Conservation (phyloP, 805 yeast species). For the Zygoascus biomembranicola region DNA sequence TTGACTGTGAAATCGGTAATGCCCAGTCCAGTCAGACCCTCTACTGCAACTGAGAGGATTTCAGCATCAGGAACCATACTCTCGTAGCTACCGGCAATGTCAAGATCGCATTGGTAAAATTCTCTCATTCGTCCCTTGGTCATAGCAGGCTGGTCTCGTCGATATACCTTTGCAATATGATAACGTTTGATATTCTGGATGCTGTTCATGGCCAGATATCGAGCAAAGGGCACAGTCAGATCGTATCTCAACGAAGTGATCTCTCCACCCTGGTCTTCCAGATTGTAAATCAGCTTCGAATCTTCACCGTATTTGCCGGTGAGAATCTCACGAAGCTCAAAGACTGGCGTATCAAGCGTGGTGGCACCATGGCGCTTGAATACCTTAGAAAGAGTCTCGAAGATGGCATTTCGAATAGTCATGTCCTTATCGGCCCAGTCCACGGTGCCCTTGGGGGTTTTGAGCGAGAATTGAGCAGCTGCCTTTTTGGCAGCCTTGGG, state of each 20-base stretch:
- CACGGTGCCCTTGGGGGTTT: conserved; percentile 94
- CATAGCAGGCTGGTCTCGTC: conserved; percentile 99
- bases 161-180: conserved; percentile 96
- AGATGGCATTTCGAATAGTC: conserved; percentile 87
- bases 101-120: conserved; percentile 98
- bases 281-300: conserved; percentile 88
- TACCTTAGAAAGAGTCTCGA: conserved; percentile 57
- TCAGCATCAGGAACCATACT: conserved; percentile 96
- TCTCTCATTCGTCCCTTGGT: conserved; percentile 99
- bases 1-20: conserved; percentile 85
- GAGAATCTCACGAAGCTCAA: conserved; percentile 88
- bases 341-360: conserved; percentile 97
- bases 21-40: conserved; percentile 78
- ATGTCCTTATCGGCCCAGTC: conserved; percentile 99
- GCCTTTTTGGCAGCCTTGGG: conserved; percentile 8
- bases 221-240: conserved; percentile 95
- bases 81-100: conserved; percentile 89
- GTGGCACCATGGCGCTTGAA: conserved; percentile 98
- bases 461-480: conserved; percentile 55
- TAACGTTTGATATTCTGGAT: conserved; percentile 83
- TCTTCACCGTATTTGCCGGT: conserved; percentile 99
- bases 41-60: conserved; percentile 68
- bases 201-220: conserved; percentile 94
- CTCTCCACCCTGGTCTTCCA: conserved; percentile 99
- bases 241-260: conserved; percentile 91